Evolutionary conservation across 768 basidiomycete genomes (phyloP).

Genomic region (Mycena chlorophos): DNA sequence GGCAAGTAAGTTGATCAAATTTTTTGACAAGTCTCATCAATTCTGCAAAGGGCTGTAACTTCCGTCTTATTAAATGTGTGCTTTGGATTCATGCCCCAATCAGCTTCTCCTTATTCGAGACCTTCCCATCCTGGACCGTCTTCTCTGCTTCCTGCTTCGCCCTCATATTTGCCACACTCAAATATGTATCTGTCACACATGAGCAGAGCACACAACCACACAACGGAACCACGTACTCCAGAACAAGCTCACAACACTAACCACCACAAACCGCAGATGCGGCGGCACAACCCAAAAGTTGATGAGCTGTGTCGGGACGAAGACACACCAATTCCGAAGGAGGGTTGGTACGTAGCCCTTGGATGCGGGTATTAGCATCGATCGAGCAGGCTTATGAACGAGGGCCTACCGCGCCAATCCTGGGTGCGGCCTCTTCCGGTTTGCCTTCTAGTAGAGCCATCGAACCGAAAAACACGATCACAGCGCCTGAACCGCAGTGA

Average conservation of each 20-base stretch:
- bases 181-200: background rate
- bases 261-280: constrained; percentile 72
- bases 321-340: constrained; percentile 79
- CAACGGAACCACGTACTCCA: constrained; percentile 2
- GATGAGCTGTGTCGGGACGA: constrained; percentile 73
- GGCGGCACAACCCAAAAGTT: constrained; percentile 79
- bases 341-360: constrained; percentile 75
- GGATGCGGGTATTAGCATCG: background rate
- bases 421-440: constrained; percentile 43
- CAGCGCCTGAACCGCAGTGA: constrained; percentile 34
- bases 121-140: background rate
- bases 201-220: background rate
- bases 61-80: too few relatives aligned
- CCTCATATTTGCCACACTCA: background rate
- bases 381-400: background rate
- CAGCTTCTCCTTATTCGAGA: background rate
- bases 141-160: background rate
- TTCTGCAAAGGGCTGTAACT: too few relatives aligned
- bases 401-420: constrained; percentile 46
- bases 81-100: background rate
- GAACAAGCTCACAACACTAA: constrained; percentile 28
- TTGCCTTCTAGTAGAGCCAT: constrained; percentile 85
- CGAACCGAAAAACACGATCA: constrained; percentile 59
- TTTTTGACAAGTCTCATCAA: too few relatives aligned
- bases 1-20: too few relatives aligned